Conservation (phyloP, 208 protist species). For the Wallacemonas rigidus region DNA sequence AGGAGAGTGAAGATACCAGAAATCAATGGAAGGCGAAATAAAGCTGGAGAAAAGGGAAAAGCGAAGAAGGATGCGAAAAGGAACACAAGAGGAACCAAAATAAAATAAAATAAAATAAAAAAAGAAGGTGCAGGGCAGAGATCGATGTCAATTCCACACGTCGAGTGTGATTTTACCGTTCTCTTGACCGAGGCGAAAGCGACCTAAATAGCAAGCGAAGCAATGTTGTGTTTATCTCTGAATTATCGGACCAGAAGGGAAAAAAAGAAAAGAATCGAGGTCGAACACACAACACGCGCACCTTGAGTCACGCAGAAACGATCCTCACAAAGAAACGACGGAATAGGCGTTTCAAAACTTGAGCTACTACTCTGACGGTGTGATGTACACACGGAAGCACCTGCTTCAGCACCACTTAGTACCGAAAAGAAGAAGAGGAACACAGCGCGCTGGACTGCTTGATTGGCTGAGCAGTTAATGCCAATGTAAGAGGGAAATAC, state of each 20-base stretch:
- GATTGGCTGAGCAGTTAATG: background rate
- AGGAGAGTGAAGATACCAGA: background rate
- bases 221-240: too few species aligned
- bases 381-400: background rate
- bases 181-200: too few species aligned
- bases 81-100: background rate
- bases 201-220: too few species aligned
- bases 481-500: background rate
- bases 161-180: too few species aligned
- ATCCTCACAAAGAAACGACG: too few species aligned
- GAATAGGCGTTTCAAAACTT: too few species aligned
- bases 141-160: too few species aligned
- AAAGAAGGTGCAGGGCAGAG: slow-evolving; percentile 12
- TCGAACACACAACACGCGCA: too few species aligned
- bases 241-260: too few species aligned
- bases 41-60: background rate
- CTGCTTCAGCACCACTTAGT: background rate
- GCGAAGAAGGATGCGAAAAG: background rate
- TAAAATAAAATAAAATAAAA: background rate
- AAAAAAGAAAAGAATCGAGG: too few species aligned
- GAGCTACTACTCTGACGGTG: too few species aligned
- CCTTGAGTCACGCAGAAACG: too few species aligned
- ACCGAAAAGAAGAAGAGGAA: background rate
- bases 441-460: background rate
- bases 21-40: background rate